Base-by-base conservation (phyloP, 2,329 filamentous ascomycete species). In the Leptographium procerum region DNA sequence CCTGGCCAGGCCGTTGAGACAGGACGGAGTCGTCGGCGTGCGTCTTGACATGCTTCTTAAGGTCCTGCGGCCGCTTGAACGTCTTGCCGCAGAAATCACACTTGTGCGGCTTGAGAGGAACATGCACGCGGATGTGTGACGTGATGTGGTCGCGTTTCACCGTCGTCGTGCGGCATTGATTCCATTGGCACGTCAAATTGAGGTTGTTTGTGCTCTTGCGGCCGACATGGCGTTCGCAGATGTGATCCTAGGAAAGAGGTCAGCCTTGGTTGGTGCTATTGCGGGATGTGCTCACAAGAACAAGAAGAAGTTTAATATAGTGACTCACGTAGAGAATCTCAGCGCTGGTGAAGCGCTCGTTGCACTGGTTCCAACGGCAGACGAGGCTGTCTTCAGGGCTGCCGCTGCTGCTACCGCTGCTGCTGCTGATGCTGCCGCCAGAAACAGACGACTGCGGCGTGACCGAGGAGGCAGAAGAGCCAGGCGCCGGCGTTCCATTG, bases 41-140 rank as follows among this genome's bases (percentile, higher is more conserved):
- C 5, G 92, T 97, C 85, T 97, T 99, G 73, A 97, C 91, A 72
- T 99, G 94, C 79, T 99, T 99, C 84, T 99, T 97, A 67, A 99
- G 73, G 77, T 99, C 94, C 76, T 99, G 94, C 2, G 94, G 94
- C 36, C 94, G 88, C 83, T 99, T 99, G 82, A 99, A 99, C 1
- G 91, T 91, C 79, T 99, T 99, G 70, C 90, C 90, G 70, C 94
- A 99, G 75, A 96, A 95, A 70, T 96, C 91, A 73, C 94, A 99
- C 75, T 96, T 97, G 78, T 99, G 94, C 65, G 94, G 94, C 81
- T 99, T 99, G 61, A 99, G 79, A 1, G 94, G 94, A n/a, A 99
- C 92, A 72, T 99, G 94, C 57, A 97, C 94, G 64, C 94, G 89
- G 67, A 99, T 96, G 74, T 99, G 94, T 55, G 94, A 97, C 55